Base-by-base conservation (phyloP, 495 filamentous ascomycete genomes). In the Lophiotrema nucula region DNA sequence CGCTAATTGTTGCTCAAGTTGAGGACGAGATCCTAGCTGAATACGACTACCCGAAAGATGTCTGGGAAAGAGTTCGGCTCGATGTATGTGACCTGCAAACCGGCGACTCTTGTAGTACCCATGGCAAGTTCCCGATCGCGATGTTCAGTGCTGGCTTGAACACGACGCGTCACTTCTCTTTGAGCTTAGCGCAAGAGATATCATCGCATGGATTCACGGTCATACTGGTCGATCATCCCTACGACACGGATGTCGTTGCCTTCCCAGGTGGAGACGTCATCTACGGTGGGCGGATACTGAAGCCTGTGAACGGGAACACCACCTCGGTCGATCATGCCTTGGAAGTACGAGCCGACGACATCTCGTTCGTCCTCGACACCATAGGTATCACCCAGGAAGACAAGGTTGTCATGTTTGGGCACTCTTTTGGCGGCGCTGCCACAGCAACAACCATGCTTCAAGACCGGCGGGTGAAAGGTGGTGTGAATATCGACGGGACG, bases 151-250 rank as follows among this genome's bases (percentile, higher is more conserved):
- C 50, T 3, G 50, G 50, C 1, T 24, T 53, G 21, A 44, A 53
- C 38, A 53, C 50, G 50, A 53, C 50, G 19, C 18, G 35, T 6
- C 16, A 43, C 2, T 53, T 53, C 38, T 42, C 19, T 5, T 16
- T 13, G n/a, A 19, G 33, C 18, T 16, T 73, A 6, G 60, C 68
- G 12, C 64, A 74, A 45, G 65, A 70, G 18, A 64, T 81, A 2
- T 73, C 79, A 2, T 77, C 74, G 45, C 51, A 65, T n/a, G 78
- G 79, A 18, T 77, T 72, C 62, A 67, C 71, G 21, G 72, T 80
- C 13, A 56, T 76, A 0, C 58, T 71, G 1, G 41, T 81, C 15
- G 79, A 82, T 50, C 73, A 78, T 49, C 69, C 77, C 0, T 79
- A 80, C 58, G 79, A 81, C 46, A 62, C 68, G 5, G 43, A 57